A percentile compares a stretch with the other conserved stretches of the same genome.
Evolutionary conservation across 495 filamentous ascomycete species (phyloP).

Genomic region (Aspergillus hancockii): DNA sequence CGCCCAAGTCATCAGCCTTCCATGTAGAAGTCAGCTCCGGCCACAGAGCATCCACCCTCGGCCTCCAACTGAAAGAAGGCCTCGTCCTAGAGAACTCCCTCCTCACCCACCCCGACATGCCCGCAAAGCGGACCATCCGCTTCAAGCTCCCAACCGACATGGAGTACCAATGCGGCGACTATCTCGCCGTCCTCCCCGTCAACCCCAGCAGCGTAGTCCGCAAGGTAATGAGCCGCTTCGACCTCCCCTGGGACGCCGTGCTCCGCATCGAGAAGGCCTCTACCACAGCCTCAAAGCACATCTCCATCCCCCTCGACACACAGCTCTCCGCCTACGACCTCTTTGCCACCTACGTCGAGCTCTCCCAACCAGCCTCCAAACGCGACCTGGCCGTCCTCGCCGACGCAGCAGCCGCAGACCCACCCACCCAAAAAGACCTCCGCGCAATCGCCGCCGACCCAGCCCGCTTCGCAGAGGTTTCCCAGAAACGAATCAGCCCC

Average conservation of each 20-base stretch:
- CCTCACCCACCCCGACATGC: constrained; percentile 55
- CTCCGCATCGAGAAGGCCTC: constrained; percentile 44
- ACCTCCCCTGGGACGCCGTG: constrained; percentile 63
- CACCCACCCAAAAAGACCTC: constrained; percentile 31
- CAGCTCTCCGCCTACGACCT: constrained; percentile 64
- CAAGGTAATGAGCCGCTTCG: constrained; percentile 53
- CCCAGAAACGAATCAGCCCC: constrained; percentile 58
- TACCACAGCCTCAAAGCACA: constrained; percentile 37
- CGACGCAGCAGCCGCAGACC: constrained; percentile 33
- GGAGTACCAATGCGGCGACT: constrained; percentile 72
- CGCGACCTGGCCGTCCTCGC: constrained; percentile 50
- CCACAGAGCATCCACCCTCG: constrained; percentile 59
- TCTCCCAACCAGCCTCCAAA: constrained; percentile 66
- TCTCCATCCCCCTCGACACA: constrained; percentile 57
- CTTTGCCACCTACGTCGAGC: constrained; percentile 70
- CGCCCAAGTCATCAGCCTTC: constrained; percentile 31
- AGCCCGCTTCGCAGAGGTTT: constrained; percentile 49
- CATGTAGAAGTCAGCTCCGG: constrained; percentile 59
- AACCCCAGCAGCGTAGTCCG: constrained; percentile 62
- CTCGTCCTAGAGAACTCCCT: constrained; percentile 55
- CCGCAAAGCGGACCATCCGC: constrained; percentile 65
- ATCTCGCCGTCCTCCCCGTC: constrained; percentile 71
- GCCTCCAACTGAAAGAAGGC: constrained; percentile 66
- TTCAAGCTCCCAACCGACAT: constrained; percentile 66
- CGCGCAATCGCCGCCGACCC: constrained; percentile 35